A percentile compares a stretch with the other conserved stretches of the same genome.
Evolutionary conservation across 306 rosid species (phyloP).

Genomic region (Rosa chinensis): DNA sequence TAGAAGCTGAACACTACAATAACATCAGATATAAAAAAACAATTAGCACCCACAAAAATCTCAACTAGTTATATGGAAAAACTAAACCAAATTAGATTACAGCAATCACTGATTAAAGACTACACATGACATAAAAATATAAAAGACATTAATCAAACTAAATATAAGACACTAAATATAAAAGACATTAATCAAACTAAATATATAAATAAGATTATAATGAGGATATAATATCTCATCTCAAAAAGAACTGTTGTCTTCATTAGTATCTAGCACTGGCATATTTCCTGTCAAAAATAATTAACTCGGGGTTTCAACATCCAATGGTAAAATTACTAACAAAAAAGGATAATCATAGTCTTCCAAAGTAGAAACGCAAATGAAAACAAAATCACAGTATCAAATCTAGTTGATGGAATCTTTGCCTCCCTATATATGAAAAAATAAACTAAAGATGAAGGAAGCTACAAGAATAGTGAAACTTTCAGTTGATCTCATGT

Average conservation of each 20-base stretch:
- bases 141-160: not conserved
- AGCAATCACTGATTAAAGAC: not conserved
- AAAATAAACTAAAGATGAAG: not conserved
- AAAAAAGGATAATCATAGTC: not conserved
- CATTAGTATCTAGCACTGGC: constrained; percentile 54
- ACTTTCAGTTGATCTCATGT: not conserved
- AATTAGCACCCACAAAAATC: constrained; percentile 13
- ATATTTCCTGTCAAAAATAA: constrained; percentile 52
- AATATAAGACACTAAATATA: not conserved
- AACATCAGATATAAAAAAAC: constrained; percentile 22
- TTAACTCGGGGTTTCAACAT: constrained; percentile 21
- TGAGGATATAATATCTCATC: constrained; percentile 44
- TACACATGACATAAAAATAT: not conserved
- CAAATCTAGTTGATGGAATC: not conserved
- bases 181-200: constrained; percentile 12
- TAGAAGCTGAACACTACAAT: constrained; percentile 78
- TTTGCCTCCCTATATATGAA: not conserved
- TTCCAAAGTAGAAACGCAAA: constrained; percentile 3
- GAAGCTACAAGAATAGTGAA: not conserved
- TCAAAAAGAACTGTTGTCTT: constrained; percentile 87
- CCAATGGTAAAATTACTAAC: constrained; percentile 14
- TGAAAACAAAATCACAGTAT: not conserved
- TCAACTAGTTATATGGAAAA: not conserved
- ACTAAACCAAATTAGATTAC: not conserved
- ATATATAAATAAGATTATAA: not conserved